Base-by-base conservation (phyloP, 306 rosid species). In the Fagus crenata region DNA sequence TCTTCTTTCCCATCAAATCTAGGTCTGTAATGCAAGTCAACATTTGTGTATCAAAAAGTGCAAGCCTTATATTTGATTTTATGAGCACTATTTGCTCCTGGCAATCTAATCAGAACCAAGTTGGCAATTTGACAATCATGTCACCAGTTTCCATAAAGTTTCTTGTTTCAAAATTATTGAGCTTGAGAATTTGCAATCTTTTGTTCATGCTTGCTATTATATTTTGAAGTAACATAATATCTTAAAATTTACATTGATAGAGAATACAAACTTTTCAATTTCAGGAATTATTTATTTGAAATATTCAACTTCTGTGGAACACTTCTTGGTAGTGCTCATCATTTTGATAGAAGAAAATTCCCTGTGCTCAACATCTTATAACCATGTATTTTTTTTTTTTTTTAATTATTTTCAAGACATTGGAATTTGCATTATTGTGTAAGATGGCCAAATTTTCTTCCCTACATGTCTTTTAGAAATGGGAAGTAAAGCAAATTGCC, bases 401-500 rank as follows among this genome's bases (percentile, higher is more conserved):
- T 33, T 49, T 69, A 42, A 22, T 22, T 40, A 53, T 37, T 28
- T 64, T 32, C 40, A 71, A 58, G 81, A 72, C 42, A 51, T 68
- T 65, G 4, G 59, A 77, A 22, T 65, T 33, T 69, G 55, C 64
- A 15, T 69, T 41, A 1, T 41, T 41, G 6, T 41, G 43, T 41
- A 73, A 74, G 53, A 53, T 13, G 28, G 40, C 77, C 69, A 37
- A 6, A 14, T 65, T 36, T 55, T 28, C 37, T 13, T 61, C 71
- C 56, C 7, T 67, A 51, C 40, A 17, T 41, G 68, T 35, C 55
- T 80, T 41, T 53, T 43, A 68, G 22, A 65, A 64, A 65, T 17
- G 49, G 13, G 49, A 75, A 56, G 78, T 32, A 67, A 40, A 36
- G 61, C 32, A 64, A 42, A 70, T 76, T 73, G 42, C 43, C 69